These are phyloP conservation scores for Trichoderma polysporum DNA, from an alignment of 2,329 filamentous ascomycete species.

Conservation along the genomic window DNA sequence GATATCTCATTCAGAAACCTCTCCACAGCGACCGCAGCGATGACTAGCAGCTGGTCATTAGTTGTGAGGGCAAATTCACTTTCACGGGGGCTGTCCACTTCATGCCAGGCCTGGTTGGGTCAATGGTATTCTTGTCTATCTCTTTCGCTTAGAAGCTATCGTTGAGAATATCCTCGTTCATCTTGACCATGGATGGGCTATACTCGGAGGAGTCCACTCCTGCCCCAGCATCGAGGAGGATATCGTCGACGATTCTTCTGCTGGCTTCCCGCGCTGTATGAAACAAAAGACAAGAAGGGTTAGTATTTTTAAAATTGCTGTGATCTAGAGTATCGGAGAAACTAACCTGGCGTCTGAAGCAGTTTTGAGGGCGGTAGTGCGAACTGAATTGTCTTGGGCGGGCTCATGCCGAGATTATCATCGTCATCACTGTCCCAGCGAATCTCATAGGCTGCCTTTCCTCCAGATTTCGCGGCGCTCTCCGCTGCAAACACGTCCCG, in stretches of 20 bases:
- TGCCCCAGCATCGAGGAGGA: constrained; percentile 72
- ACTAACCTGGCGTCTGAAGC: constrained; percentile 74
- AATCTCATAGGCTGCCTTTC: constrained; percentile 52
- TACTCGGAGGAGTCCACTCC: constrained; percentile 56
- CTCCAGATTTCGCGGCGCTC: constrained; percentile 25
- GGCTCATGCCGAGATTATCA: constrained; percentile 72
- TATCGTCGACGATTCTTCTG: constrained; percentile 76
- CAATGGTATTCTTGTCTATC: neutral
- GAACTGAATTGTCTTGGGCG: constrained; percentile 91
- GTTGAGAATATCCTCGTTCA: constrained; percentile 61
- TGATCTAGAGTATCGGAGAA: neutral
- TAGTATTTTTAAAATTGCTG: neutral
- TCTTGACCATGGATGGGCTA: constrained; percentile 65
- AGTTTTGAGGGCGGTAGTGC: constrained; percentile 74
- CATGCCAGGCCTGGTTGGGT: too few relatives aligned
- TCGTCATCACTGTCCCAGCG: constrained; percentile 70
- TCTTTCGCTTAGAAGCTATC: constrained; percentile 54
- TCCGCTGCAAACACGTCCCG: constrained; percentile 48
- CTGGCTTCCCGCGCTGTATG: constrained; percentile 71
- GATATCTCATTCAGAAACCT: too few relatives aligned
- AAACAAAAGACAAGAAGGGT: neutral
- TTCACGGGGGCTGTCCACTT: neutral
- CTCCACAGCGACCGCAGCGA: too few relatives aligned
- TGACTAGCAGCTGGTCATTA: neutral
- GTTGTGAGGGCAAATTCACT: neutral